phyloP scores from a whole-genome alignment of 2,329 filamentous ascomycete genomes.

The Aspergillus nomiae region DNA sequence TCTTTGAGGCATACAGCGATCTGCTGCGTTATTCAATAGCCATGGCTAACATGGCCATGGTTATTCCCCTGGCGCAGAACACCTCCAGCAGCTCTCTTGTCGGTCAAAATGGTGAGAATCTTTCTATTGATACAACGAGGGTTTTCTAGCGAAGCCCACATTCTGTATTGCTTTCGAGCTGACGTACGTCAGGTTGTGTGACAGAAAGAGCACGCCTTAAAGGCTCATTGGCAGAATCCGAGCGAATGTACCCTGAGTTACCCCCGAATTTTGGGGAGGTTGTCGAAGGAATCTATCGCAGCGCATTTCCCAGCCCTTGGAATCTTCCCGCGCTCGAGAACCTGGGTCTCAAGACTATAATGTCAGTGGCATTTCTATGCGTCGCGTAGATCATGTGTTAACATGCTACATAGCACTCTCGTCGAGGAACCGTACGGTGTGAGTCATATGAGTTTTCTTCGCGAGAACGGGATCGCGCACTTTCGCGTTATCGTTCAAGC shows the following conservation, averaged over 20 bases:
- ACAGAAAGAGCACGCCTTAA: slow-evolving; percentile 29
- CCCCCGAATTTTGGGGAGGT: slow-evolving; percentile 79
- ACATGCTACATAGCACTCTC: slow-evolving; percentile 53
- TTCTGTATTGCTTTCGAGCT: background rate
- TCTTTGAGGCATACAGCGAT: background rate
- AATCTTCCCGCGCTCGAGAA: slow-evolving; percentile 71
- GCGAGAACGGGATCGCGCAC: slow-evolving; percentile 68
- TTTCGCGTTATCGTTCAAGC: slow-evolving; percentile 76
- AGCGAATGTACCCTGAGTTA: slow-evolving; percentile 14
- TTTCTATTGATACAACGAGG: background rate
- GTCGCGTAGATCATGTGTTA: background rate
- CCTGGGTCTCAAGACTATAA: slow-evolving; percentile 74
- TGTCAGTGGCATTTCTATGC: slow-evolving; percentile 55
- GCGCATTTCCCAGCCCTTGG: slow-evolving; percentile 72
- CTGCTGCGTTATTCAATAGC: background rate
- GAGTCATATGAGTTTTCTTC: slow-evolving; percentile 63
- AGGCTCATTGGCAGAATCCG: slow-evolving; percentile 32
- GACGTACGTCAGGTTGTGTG: background rate
- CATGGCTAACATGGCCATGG: slow-evolving; percentile 13
- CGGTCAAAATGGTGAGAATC: slow-evolving; percentile 12
- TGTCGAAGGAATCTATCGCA: slow-evolving; percentile 74
- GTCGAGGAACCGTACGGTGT: slow-evolving; percentile 61
- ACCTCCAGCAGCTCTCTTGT: slow-evolving; percentile 18
- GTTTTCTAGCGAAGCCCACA: background rate
- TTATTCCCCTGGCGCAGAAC: slow-evolving; percentile 19